Base-by-base conservation (phyloP, 2,329 filamentous ascomycete genomes). In the Fusarium sp. region DNA sequence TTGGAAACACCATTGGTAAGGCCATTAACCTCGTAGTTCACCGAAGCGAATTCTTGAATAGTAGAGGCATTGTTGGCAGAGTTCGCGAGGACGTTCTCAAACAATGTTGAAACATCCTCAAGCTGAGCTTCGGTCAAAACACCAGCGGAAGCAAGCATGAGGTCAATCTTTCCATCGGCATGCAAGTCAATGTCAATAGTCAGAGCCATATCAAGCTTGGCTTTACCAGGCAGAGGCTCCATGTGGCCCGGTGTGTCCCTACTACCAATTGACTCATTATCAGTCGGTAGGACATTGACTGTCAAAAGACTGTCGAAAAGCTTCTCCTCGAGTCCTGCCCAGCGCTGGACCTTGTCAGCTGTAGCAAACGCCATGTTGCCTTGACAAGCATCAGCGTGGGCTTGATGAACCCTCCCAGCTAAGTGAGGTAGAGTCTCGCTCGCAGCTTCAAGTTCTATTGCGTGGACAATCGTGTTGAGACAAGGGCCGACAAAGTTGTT, bases 241-340 rank as follows among this genome's bases (percentile, higher is more conserved):
- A 68, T 54, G 6, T 26, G 48, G 4, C 65, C 65, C 6, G 48
- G 42, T 0, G 17, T 20, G 7, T 2, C 0, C 20, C 26, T 10
- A 3, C n/a, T 10, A 34, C 9, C 9, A 3, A 5, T 7, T 5
- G 14, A 9, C 3, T 33, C 10, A 1, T 34, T 9, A 4, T 3
- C 13, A 2, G 15, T 1, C 3, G 65, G 17, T 3, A 65, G n/a
- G 5, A 59, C 0, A 2, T 68, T 68, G 20, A 68, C 65, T 17
- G 52, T 68, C 2, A 68, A 15, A 1, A 68, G 40, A 17, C 65
- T 68, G 4, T 68, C 58, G 5, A 68, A 68, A 0, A 68, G 11
- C 13, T 68, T 68, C 3, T 51, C 58, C 2, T 68, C 64, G 0
- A 39, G 54, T 6, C 48, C 58, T 6, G 64, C 49, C 58, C 64